These are phyloP conservation scores for Alternaria angustiovoidea DNA, from an alignment of 2,329 filamentous ascomycete species.

Conservation along the genomic window DNA sequence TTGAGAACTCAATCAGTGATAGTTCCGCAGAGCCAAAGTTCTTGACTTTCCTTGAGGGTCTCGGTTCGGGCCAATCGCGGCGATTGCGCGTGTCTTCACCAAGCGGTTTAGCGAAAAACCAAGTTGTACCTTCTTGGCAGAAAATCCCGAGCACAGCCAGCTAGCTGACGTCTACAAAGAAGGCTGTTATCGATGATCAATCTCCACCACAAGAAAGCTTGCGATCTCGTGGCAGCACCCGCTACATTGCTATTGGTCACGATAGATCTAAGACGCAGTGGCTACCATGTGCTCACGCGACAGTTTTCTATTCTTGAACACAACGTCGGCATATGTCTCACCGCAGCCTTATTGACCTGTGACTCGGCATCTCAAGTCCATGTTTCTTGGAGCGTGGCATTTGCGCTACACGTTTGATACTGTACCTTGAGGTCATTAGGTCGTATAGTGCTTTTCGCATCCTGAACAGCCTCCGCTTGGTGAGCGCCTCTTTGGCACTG, in stretches of 20 bases:
- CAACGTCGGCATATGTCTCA: not conserved
- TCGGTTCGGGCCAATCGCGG: slow-evolving; percentile 15
- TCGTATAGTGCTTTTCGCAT: slow-evolving; percentile 1
- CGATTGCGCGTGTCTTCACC: slow-evolving; percentile 27
- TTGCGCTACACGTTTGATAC: not conserved
- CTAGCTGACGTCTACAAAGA: slow-evolving; percentile 32
- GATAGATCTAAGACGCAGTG: not conserved
- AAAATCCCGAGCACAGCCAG: slow-evolving; percentile 32
- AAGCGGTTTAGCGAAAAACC: slow-evolving; percentile 26
- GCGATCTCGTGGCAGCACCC: not conserved
- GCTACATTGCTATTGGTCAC: slow-evolving; percentile 15
- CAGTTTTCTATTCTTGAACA: slow-evolving; percentile 24
- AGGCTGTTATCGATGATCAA: slow-evolving; percentile 2
- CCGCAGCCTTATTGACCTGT: not conserved
- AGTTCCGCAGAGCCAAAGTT: slow-evolving; percentile 20
- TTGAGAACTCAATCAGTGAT: slow-evolving; percentile 10
- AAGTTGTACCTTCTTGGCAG: slow-evolving; percentile 31
- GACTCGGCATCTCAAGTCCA: not conserved
- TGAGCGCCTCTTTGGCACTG: slow-evolving; percentile 19
- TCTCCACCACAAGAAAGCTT: slow-evolving; percentile 1
- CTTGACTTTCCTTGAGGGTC: slow-evolving; percentile 25
- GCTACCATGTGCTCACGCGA: slow-evolving; percentile 18
- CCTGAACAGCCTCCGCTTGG: slow-evolving; percentile 17
- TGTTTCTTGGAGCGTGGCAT: not conserved
- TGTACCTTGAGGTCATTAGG: slow-evolving; percentile 1